These are phyloP conservation scores for Trichoderma erinaceum DNA, from an alignment of 495 filamentous ascomycete species.

Conservation along the genomic window DNA sequence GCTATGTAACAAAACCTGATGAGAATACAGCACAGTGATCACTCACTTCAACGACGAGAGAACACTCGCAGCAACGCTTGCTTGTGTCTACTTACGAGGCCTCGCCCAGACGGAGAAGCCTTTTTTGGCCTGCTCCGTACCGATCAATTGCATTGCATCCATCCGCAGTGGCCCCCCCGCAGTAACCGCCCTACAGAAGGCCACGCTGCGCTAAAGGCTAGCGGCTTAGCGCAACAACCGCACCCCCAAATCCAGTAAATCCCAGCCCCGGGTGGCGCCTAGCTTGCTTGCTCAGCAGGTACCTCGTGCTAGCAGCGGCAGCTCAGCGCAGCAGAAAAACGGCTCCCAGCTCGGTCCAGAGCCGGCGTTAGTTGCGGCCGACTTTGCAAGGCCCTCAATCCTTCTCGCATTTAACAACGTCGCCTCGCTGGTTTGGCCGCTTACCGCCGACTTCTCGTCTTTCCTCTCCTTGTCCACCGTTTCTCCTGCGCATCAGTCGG, in stretches of 20 bases:
- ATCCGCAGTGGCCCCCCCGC: background rate
- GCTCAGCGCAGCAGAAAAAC: background rate
- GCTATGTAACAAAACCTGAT: no score
- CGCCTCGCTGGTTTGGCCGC: conserved; percentile 9
- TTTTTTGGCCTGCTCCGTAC: no score
- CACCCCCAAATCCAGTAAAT: conserved; percentile 11
- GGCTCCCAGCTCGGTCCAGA: conserved; percentile 8
- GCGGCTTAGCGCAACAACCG: conserved; percentile 6
- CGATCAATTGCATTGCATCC: background rate
- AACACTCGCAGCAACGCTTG: no score
- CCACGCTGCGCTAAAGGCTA: background rate
- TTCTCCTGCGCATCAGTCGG: background rate
- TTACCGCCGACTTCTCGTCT: conserved; percentile 7
- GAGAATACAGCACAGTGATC: no score
- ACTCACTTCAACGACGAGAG: no score
- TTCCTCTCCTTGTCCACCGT: background rate
- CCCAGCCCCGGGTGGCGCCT: background rate
- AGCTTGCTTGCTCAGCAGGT: conserved; percentile 13
- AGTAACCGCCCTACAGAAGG: conserved; percentile 3
- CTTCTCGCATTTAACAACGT: conserved; percentile 3
- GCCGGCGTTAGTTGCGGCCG: conserved; percentile 7
- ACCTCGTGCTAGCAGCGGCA: conserved; percentile 6
- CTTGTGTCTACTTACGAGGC: no score
- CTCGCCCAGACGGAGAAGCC: no score
- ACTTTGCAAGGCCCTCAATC: background rate